Base-by-base conservation (phyloP, 2,329 filamentous ascomycete genomes). In the Beauveria sp. region DNA sequence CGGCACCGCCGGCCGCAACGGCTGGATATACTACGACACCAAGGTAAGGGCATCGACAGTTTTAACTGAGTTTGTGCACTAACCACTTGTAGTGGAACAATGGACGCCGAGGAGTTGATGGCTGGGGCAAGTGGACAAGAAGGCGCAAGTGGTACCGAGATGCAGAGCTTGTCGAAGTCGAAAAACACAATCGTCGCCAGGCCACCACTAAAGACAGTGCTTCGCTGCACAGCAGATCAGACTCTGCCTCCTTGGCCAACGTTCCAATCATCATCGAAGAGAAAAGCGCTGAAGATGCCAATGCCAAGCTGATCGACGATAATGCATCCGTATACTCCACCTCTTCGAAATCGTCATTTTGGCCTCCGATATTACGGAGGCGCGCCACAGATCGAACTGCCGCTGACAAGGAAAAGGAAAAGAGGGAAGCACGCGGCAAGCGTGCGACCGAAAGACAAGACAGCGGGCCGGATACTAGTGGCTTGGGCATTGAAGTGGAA, bases 11-110 rank as follows among this genome's bases (percentile, higher is more conserved):
- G 88, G 84, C 3, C 86, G 77, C 69, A 84, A 88, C 67, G 95
- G 93, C 1, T 99, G 95, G 95, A 91, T 96, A 43, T 99, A 95
- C 74, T 99, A 97, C 71, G 95, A 99, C 70, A 98, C 93, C 73
- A 97, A 96, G 86, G 91, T 91, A 77, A 64, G 78, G 67, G 16
- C 5, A 97, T 71, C 95, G 98, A 5, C 14, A 12, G 3, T 6
- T 26, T 2, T 70, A 98, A 93, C 72, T 96, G 96, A 86, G 90
- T 91, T 76, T 64, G 77, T 68, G 10, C 18, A 5, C 18, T 45
- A 48, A 61, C 26, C 8, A 61, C 18, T 61, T 14, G 7, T 54
- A 96, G 88, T 99, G 95, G 95, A 88, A 92, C 72, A 89, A 91
- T 67, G 93, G 93, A 20, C 88, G 90, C 18, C 84, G 91, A 63